Percentiles rank a stretch among this genome's conserved stretches.
These are phyloP conservation scores for Sporothrix brasiliensis DNA, from an alignment of 2,329 filamentous ascomycete species.

Conservation along the genomic window DNA sequence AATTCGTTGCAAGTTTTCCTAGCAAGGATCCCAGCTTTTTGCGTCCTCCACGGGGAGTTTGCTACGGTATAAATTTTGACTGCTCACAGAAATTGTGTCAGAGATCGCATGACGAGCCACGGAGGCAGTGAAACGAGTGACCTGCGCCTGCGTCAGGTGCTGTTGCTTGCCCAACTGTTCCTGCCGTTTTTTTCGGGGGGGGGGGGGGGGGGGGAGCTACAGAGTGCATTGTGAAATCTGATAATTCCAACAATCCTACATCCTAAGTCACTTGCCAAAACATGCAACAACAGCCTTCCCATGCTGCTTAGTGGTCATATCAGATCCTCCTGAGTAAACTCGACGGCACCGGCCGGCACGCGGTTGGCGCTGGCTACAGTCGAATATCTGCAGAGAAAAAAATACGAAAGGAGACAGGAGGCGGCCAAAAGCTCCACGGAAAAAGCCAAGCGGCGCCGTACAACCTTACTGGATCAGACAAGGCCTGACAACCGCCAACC, in stretches of 20 bases:
- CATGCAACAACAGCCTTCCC: neutral
- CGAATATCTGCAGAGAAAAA: slow-evolving; percentile 3
- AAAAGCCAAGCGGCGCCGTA: slow-evolving; percentile 56
- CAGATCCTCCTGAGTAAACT: slow-evolving; percentile 17
- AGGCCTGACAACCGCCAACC: slow-evolving; percentile 24
- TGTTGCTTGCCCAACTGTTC: neutral
- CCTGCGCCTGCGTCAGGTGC: no score
- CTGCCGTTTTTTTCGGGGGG: slow-evolving; percentile 2
- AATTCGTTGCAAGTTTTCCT: no score
- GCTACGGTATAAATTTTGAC: no score
- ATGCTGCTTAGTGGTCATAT: slow-evolving; percentile 25
- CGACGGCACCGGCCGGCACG: slow-evolving; percentile 7
- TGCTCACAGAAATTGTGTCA: no score
- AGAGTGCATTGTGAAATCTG: neutral
- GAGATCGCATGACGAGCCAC: no score
- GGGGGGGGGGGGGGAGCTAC: slow-evolving; percentile 8
- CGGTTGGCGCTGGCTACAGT: slow-evolving; percentile 8
- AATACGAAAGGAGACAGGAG: neutral
- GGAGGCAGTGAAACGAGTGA: no score
- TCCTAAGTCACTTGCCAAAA: slow-evolving; percentile 8
- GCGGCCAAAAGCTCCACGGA: neutral
- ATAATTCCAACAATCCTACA: slow-evolving; percentile 9
- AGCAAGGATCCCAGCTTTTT: no score
- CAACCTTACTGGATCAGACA: slow-evolving; percentile 78
- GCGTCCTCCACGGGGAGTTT: no score